These are phyloP conservation scores for Penicillium lividum DNA, from an alignment of 495 filamentous ascomycete genomes.

Conservation along the genomic window DNA sequence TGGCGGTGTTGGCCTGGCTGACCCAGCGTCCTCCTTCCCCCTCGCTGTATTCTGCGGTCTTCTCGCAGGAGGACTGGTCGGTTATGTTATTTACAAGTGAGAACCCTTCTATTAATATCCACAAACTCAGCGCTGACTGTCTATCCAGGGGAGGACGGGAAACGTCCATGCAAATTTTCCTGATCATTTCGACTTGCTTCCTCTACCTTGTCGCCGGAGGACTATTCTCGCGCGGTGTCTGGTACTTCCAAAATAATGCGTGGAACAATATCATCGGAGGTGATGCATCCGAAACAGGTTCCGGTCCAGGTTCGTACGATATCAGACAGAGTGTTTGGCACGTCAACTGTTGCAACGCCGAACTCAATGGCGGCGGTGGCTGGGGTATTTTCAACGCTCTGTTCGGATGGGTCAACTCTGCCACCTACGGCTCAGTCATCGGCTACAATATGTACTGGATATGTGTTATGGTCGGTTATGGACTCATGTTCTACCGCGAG, in stretches of 20 bases:
- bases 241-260: conserved; percentile 64
- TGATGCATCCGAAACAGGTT: conserved; percentile 72
- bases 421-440: conserved; percentile 76
- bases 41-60: conserved; percentile 71
- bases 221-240: conserved; percentile 74
- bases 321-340: conserved; percentile 87
- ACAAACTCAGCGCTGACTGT: not conserved
- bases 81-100: conserved; percentile 78
- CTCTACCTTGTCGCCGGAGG: conserved; percentile 86
- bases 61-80: conserved; percentile 59
- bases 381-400: conserved; percentile 91
- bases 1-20: conserved; percentile 72
- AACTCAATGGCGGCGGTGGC: conserved; percentile 70
- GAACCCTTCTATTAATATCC: conserved; percentile 22
- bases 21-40: conserved; percentile 72
- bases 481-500: conserved; percentile 30
- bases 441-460: conserved; percentile 90
- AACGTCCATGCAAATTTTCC: conserved; percentile 72
- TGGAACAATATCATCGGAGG: conserved; percentile 70
- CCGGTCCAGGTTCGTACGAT: conserved; percentile 85
- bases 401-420: conserved; percentile 86
- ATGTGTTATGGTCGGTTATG: conserved; percentile 27
- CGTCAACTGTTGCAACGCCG: conserved; percentile 83
- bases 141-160: conserved; percentile 57
- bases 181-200: conserved; percentile 78